Percentiles rank a stretch among this genome's conserved stretches.
Conservation (phyloP, 495 filamentous ascomycete species). For the Lentithecium fluviatile region DNA sequence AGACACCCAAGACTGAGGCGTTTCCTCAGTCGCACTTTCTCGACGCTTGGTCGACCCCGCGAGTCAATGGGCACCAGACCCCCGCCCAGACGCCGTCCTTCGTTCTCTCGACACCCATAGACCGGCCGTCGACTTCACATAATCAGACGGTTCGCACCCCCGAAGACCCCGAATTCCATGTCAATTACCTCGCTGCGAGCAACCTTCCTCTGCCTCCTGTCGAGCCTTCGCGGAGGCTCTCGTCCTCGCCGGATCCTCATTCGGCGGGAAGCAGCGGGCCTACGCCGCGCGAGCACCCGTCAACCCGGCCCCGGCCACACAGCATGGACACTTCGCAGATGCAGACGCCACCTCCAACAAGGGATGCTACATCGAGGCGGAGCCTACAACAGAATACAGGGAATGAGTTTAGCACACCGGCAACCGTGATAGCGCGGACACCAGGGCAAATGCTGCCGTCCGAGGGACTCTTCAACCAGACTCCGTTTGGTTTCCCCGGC, state of each 20-base stretch:
- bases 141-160: slow-evolving; percentile 25
- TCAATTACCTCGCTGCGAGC: slow-evolving; percentile 58
- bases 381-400: slow-evolving; percentile 39
- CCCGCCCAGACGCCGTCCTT: slow-evolving; percentile 40
- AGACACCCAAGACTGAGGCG: slow-evolving; percentile 40
- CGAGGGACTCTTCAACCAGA: slow-evolving; percentile 29
- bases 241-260: slow-evolving; percentile 56
- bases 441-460: slow-evolving; percentile 11
- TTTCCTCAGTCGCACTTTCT: slow-evolving; percentile 41
- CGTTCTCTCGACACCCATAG: slow-evolving; percentile 32
- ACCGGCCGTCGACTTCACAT: slow-evolving; percentile 34
- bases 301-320: slow-evolving; percentile 39
- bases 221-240: slow-evolving; percentile 55
- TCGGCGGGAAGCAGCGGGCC: slow-evolving; percentile 40
- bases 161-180: slow-evolving; percentile 48
- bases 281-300: slow-evolving; percentile 31
- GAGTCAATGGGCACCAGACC: slow-evolving; percentile 39
- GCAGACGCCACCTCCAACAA: slow-evolving; percentile 66
- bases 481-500: slow-evolving; percentile 50
- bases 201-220: slow-evolving; percentile 55
- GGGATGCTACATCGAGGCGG: slow-evolving; percentile 51
- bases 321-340: slow-evolving; percentile 55
- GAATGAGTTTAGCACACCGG: slow-evolving; percentile 40
- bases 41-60: slow-evolving; percentile 45
- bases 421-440: slow-evolving; percentile 40